A percentile compares a stretch with the other conserved stretches of the same genome.
phyloP scores from a whole-genome alignment of 2,329 filamentous ascomycete genomes.

The Colletotrichum sp. region DNA sequence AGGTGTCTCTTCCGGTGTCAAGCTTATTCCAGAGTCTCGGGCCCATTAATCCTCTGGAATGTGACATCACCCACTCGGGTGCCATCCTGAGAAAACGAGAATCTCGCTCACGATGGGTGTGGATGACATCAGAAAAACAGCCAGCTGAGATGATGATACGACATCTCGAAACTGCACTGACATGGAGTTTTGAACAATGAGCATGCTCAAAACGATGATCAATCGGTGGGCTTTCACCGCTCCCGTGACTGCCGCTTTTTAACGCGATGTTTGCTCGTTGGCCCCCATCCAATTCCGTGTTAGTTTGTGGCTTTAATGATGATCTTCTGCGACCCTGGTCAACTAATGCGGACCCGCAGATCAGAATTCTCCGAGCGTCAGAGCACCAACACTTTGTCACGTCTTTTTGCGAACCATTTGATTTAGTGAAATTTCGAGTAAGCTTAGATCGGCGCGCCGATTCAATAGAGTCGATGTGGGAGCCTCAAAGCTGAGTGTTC shows the following conservation, averaged over 20 bases:
- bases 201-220: neutral
- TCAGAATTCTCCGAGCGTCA: neutral
- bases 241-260: neutral
- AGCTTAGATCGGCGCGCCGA: neutral
- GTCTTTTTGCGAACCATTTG: neutral
- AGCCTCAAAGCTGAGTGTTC: neutral
- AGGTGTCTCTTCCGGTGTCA: neutral
- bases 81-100: neutral
- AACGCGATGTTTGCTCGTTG: neutral
- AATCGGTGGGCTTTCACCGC: neutral
- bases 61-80: neutral
- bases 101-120: neutral
- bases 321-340: neutral
- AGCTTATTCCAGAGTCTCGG: neutral
- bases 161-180: neutral
- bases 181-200: neutral
- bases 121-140: neutral
- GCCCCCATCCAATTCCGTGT: neutral
- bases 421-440: neutral
- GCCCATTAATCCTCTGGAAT: neutral
- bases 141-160: neutral
- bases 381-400: neutral
- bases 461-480: neutral
- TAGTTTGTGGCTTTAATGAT: neutral
- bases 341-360: neutral